Conservation (phyloP, 768 basidiomycete species). For the Zangia roseola region DNA sequence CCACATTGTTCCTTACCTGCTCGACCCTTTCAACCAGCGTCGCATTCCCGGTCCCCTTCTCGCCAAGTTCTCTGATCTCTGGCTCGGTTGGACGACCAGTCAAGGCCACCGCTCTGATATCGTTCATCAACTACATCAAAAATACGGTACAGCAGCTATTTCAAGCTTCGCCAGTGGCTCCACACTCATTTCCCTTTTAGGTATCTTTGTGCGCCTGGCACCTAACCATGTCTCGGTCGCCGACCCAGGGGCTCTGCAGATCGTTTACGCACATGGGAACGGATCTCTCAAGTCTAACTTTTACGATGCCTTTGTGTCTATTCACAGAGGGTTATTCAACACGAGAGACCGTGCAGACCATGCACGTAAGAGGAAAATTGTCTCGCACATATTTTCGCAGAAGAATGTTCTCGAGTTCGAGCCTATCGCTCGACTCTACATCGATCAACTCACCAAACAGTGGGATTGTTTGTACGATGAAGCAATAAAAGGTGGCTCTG, state of each 20-base stretch:
- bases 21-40: conserved; percentile 60
- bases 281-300: conserved; percentile 81
- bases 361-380: conserved; percentile 87
- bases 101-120: conserved; percentile 74
- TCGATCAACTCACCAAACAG: conserved; percentile 59
- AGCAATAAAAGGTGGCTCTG: conserved; percentile 55
- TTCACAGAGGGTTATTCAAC: conserved; percentile 72
- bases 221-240: conserved; percentile 78
- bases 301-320: conserved; percentile 78
- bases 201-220: conserved; percentile 66
- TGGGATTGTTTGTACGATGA: conserved; percentile 70
- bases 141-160: conserved; percentile 53
- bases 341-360: conserved; percentile 77
- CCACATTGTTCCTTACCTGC: conserved; percentile 49
- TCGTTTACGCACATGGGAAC: conserved; percentile 81
- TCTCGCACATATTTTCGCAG: conserved; percentile 81
- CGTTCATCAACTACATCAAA: conserved; percentile 70
- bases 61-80: conserved; percentile 70
- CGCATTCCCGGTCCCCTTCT: conserved; percentile 65
- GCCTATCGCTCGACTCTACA: conserved; percentile 65
- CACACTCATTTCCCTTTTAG: conserved; percentile 31
- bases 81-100: conserved; percentile 65
- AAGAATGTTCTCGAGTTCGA: conserved; percentile 88
- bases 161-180: neutral
- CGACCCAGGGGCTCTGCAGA: conserved; percentile 70